These are phyloP conservation scores for Phytophthora pinifolia DNA, from an alignment of 352 stramenopile species.

Conservation along the genomic window DNA sequence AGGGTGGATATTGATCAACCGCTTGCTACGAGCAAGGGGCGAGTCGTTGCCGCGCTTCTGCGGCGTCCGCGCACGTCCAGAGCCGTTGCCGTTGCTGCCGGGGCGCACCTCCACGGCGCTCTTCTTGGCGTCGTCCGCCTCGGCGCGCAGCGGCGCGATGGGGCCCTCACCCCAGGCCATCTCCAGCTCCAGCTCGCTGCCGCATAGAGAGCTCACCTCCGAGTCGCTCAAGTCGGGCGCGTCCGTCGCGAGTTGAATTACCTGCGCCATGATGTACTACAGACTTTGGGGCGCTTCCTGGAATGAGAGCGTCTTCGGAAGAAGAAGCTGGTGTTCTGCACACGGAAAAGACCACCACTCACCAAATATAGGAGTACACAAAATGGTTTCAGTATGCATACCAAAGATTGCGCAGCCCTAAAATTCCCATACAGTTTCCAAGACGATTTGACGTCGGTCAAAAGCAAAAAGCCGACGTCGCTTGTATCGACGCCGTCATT, in stretches of 20 bases:
- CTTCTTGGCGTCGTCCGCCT: constrained; percentile 26
- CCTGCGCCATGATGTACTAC: constrained; percentile 19
- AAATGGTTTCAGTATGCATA: no score
- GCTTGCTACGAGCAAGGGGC: constrained; percentile 61
- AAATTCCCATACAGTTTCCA: constrained; percentile 4
- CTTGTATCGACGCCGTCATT: constrained; percentile 31
- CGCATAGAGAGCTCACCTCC: constrained; percentile 70
- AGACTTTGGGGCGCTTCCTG: constrained; percentile 5
- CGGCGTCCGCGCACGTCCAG: constrained; percentile 56
- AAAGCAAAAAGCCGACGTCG: constrained; percentile 18
- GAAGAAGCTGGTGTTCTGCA: background rate
- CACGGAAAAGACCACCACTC: constrained; percentile 24
- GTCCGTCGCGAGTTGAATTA: constrained; percentile 19
- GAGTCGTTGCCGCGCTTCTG: constrained; percentile 63
- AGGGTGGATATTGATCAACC: constrained; percentile 80
- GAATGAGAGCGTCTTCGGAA: constrained; percentile 14
- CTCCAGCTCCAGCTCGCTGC: constrained; percentile 72
- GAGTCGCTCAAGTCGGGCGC: constrained; percentile 53
- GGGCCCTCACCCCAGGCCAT: constrained; percentile 79
- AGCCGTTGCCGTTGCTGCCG: constrained; percentile 67
- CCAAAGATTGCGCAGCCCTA: background rate
- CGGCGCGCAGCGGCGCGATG: constrained; percentile 62
- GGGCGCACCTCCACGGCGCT: constrained; percentile 31
- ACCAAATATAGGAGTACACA: background rate
- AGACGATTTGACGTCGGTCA: constrained; percentile 7